phyloP scores from a whole-genome alignment of 2,329 filamentous ascomycete species.

The Aspergillus ruber region DNA sequence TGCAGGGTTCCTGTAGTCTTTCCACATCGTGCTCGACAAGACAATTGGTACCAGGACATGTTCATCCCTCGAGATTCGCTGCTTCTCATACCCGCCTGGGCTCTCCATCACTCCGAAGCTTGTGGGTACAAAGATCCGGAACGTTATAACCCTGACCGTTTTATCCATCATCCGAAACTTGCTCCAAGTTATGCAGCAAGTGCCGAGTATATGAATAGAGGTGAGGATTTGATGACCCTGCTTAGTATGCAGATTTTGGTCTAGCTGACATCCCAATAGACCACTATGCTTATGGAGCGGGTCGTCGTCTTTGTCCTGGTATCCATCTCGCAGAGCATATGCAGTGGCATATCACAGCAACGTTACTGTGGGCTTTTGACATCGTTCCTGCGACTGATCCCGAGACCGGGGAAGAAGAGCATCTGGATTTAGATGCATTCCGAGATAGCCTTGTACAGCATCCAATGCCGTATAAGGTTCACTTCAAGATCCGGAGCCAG shows the following conservation, averaged over 20 bases:
- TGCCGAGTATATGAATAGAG: slow-evolving; percentile 1
- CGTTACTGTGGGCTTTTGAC: slow-evolving; percentile 16
- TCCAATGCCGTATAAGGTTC: slow-evolving; percentile 1
- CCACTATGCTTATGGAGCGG: slow-evolving; percentile 19
- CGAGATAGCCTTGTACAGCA: not conserved
- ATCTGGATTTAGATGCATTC: slow-evolving; percentile 2
- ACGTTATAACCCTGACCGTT: slow-evolving; percentile 1
- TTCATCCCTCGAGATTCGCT: slow-evolving; percentile 19
- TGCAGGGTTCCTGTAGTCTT: slow-evolving; percentile 6
- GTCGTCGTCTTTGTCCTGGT: slow-evolving; percentile 25
- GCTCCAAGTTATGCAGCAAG: slow-evolving; percentile 2
- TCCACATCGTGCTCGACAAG: slow-evolving; percentile 7
- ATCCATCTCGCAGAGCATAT: slow-evolving; percentile 22
- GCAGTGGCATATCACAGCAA: slow-evolving; percentile 16
- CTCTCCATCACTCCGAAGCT: slow-evolving; percentile 12
- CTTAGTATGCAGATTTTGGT: not conserved
- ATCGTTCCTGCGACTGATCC: slow-evolving; percentile 2
- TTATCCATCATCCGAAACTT: not conserved
- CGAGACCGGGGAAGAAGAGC: not conserved
- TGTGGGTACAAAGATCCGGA: not conserved
- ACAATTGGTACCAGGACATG: slow-evolving; percentile 18
- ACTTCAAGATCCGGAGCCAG: slow-evolving; percentile 1
- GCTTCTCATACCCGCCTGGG: slow-evolving; percentile 20
- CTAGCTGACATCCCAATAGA: slow-evolving; percentile 4
- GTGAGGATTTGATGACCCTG: slow-evolving; percentile 1